Evolutionary conservation across 2,329 filamentous ascomycete species (phyloP), one percentile per base, ranked within the genome.

Genomic region (Pseudocercospora vitis): DNA sequence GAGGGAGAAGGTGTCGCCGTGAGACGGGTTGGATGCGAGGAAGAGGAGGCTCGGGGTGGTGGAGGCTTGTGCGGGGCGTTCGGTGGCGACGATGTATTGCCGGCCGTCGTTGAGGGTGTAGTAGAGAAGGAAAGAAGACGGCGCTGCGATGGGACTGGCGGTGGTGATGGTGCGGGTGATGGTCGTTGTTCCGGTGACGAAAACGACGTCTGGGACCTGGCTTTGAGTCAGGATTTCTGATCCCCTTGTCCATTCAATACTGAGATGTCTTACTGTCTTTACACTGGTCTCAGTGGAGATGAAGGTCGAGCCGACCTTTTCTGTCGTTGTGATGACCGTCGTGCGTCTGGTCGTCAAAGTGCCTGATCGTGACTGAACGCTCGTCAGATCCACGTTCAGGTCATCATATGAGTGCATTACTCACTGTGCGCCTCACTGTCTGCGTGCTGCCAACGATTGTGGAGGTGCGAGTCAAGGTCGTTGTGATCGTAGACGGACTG

Each of bases 91-190:
- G n/a, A 18, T 24, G 26, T 45, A 45, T 28, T 29, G 42, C 8
- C 42, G 42, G 42, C 42, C 42, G 12, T 24, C 42, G 42, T 45
- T 45, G 42, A 28, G 42, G 14, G 28, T 11, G 42, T 29, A 29
- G 42, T 45, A 45, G 23, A 45, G 21, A 18, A n/a, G 14, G 24
- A 45, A 45, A 12, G 42, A 45, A 24, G 42, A 14, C n/a, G 42
- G 42, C 2, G 42, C 42, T 12, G 11, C 9, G n/a, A 31, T 19
- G 3, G n/a, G 24, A 14, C 18, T 14, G 23, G 14, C 9, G 24
- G 42, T 31, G 7, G 42, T 45, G 7, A 7, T 31, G 4, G 42
- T 45, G 42, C 9, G 9, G 12, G 42, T 45, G 42, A 31, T 12
- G 12, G 42, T 45, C 19, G 42, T 45, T 14, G 42, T 45, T 8